Base-by-base conservation (phyloP, 139 green algal species). In the Auxenochlorella pyrenoidosa region DNA sequence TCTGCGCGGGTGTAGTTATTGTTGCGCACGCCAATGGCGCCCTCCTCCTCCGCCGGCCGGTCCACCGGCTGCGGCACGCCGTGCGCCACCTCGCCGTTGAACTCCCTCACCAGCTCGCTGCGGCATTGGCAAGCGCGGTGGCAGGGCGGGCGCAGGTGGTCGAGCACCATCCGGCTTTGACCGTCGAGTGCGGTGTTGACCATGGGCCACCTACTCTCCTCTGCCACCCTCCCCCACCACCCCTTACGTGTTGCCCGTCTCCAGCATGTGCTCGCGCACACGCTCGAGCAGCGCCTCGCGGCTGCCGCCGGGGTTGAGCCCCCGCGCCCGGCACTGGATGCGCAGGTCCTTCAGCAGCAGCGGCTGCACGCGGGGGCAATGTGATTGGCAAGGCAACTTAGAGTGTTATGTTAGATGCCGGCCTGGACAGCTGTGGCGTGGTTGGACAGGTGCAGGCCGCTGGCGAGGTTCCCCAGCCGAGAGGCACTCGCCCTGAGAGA, bases 1-100 rank as follows among this genome's bases (percentile, higher is more conserved):
- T 93, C 85, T 30, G 91, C 85, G 1, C 95, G 89, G 12, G 77
- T 75, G 91, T 98, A 98, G 90, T 96, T 96, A 92, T 97, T 97
- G 59, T 71, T 86, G 76, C 79, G 41, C 28, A 88, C 41, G n/a
- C 82, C 80, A 26, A 77, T 63, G 30, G 78, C 26, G 41, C 81
- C 63, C 34, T 71, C 63, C 34, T 19, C 24, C 21, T 70, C 19
- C 24, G 38, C 16, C 4, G 43, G 15, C 4, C 40, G 32, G 3
- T 26, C 78, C 78, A 26, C 40, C 21, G 79, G 38, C 38, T 60
- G 80, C 38, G 86, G 44, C 63, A 85, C 63, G 18, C 59, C 34
- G 18, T n/a, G 30, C 36, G 78, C 44, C 12, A 63, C 59, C 71
- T 88, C 87, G 54, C 77, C 51, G 71, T 86, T 86, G 80, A 85